Base-by-base conservation (phyloP, 805 yeast species). In the Dipodascus geniculatus region DNA sequence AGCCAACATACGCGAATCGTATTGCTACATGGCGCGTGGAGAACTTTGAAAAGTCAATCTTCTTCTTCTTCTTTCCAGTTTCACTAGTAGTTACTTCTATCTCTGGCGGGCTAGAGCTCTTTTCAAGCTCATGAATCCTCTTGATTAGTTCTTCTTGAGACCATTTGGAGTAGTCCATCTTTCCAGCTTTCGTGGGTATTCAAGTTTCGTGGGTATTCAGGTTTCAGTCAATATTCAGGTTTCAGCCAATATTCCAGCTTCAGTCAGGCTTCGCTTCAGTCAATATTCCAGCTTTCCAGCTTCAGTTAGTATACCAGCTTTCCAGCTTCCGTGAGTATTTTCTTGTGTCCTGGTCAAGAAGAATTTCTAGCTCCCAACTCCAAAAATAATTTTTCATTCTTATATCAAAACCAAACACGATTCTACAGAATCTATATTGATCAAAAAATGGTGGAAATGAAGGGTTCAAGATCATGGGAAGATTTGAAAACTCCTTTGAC, bases 21-120 rank as follows among this genome's bases (percentile, higher is more conserved):
- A 93, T 63, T 0, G 96, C 98, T 14, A 93, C 77, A 56, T 79
- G 79, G 54, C 99, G 72, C 1, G 80, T 79, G 9, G 72, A 58
- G 61, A 78, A 79, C 57, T 80, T 82, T 16, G 80, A 70, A 59
- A 85, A 85, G 60, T 87, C 91, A 65, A 89, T 80, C 22, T 60
- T 66, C 65, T 71, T 78, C 66, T 60, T 66, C 59, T 63, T 70
- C 53, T 64, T 71, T 58, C 20, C 20, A 16, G 33, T 28, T 28
- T 17, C 52, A 50, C 48, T 28, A 55, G 58, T 48, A 44, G 42
- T 24, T 8, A 42, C n/a, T 42, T 11, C 55, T 51, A 49, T 14
- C 20, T 38, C 20, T n/a, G 14, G 44, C 19, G 44, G 8, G 20
- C 14, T n/a, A 4, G 17, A 17, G 6, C 20, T 3, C 14, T 38